phyloP scores from a whole-genome alignment of 169 alveolate species.

The Cardiosporidium cionae region DNA sequence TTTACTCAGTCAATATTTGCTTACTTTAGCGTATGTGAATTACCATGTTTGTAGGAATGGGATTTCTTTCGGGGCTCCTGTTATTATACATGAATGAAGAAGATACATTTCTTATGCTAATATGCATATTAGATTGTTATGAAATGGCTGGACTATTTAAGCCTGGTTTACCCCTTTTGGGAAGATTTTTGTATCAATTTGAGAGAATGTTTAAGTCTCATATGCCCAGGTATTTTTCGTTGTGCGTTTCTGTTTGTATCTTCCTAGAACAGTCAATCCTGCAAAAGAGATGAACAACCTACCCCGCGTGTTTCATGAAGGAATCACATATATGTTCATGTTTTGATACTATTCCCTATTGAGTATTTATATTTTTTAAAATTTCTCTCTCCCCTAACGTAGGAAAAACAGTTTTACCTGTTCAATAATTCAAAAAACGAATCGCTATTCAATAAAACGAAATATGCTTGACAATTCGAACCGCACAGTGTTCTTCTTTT shows the following conservation, averaged over 20 bases:
- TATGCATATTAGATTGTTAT: conserved; percentile 70
- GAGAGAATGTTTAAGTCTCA: conserved; percentile 60
- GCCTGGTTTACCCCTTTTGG: conserved; percentile 79
- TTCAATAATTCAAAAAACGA: too few relatives aligned
- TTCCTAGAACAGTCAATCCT: neutral
- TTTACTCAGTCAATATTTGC: too few relatives aligned
- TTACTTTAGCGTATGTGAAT: too few relatives aligned
- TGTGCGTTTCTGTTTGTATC: neutral
- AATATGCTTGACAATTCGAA: too few relatives aligned
- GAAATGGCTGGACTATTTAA: conserved; percentile 63
- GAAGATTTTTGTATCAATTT: conserved; percentile 70
- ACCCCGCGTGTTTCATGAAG: too few relatives aligned
- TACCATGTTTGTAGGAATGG: conserved; percentile 60
- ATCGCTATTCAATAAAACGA: too few relatives aligned
- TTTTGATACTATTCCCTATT: too few relatives aligned
- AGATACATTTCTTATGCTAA: conserved; percentile 76
- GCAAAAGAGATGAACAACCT: neutral
- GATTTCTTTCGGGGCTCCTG: conserved; percentile 79
- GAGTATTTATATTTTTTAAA: too few relatives aligned
- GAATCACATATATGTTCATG: too few relatives aligned
- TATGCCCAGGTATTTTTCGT: conserved; percentile 55
- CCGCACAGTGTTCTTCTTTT: too few relatives aligned
- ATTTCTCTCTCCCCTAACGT: too few relatives aligned
- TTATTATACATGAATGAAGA: conserved; percentile 83
- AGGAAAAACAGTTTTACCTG: too few relatives aligned